These are phyloP conservation scores for Paracamarosporium sp. DNA, from an alignment of 2,329 filamentous ascomycete genomes.

Conservation along the genomic window DNA sequence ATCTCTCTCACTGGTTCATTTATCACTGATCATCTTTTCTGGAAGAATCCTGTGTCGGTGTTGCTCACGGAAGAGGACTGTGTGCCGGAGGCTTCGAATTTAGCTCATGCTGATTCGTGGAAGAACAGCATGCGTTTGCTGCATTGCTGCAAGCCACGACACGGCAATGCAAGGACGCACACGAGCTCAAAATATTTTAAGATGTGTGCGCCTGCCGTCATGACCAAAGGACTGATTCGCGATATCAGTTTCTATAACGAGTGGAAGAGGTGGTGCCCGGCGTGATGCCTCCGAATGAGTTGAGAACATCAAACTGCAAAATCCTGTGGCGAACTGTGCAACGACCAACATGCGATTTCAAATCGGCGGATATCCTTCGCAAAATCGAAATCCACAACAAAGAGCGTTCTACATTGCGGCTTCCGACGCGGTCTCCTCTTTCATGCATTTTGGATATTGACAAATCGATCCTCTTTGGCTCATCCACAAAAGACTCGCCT, in stretches of 20 bases:
- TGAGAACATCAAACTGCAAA: neutral
- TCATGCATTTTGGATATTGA: neutral
- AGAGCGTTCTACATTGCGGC: neutral
- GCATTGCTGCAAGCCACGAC: conserved; percentile 8
- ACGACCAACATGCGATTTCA: too few species aligned
- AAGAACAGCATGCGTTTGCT: neutral
- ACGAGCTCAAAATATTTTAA: neutral
- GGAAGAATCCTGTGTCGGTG: neutral
- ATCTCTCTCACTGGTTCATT: neutral
- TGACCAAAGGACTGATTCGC: neutral
- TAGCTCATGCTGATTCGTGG: neutral
- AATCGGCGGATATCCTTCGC: neutral
- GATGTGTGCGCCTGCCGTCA: neutral
- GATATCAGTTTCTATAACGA: neutral
- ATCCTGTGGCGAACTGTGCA: neutral
- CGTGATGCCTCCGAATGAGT: neutral
- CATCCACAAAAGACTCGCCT: too few species aligned
- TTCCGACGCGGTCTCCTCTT: neutral
- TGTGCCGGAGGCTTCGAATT: neutral
- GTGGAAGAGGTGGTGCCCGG: neutral
- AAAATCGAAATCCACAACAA: neutral
- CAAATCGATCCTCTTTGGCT: neutral
- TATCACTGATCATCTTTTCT: neutral
- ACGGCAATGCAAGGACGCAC: conserved; percentile 1
- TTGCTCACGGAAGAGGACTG: neutral